Evolutionary conservation across 192 early-diverging fungal species (phyloP).

Genomic region (Bifiguratus adelaidae): DNA sequence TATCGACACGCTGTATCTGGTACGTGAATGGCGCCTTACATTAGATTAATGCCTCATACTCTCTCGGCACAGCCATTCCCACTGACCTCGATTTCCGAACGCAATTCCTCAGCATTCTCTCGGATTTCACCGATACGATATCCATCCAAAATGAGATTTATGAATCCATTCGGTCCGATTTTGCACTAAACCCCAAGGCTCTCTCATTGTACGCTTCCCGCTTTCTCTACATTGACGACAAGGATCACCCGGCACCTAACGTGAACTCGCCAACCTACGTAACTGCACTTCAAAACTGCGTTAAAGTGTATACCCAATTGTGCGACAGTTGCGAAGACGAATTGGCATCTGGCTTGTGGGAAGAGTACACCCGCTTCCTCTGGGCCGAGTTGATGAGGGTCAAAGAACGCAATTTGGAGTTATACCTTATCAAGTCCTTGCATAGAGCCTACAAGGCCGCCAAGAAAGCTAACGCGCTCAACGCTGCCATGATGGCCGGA

Average conservation of each 20-base stretch:
- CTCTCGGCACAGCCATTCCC: slow-evolving; percentile 37
- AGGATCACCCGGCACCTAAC: slow-evolving; percentile 31
- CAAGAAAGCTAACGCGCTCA: slow-evolving; percentile 36
- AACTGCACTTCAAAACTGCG: slow-evolving; percentile 14
- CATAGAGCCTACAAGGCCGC: slow-evolving; percentile 35
- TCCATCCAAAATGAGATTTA: slow-evolving; percentile 30
- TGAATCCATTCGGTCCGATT: slow-evolving; percentile 45
- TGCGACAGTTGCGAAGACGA: slow-evolving; percentile 18
- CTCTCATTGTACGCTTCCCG: slow-evolving; percentile 41
- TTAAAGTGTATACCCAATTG: slow-evolving; percentile 51
- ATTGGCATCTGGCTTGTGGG: slow-evolving; percentile 41
- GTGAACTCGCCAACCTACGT: slow-evolving; percentile 16
- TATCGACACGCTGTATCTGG: slow-evolving; percentile 72
- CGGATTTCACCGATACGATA: slow-evolving; percentile 37
- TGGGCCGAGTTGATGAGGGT: slow-evolving; percentile 22
- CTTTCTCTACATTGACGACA: slow-evolving; percentile 31
- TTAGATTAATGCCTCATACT: slow-evolving; percentile 1
- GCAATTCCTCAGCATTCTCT: slow-evolving; percentile 55
- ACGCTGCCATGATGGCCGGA: slow-evolving; percentile 26
- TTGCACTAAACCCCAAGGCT: slow-evolving; percentile 38
- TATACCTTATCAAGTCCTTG: slow-evolving; percentile 49
- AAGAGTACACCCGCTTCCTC: slow-evolving; percentile 53
- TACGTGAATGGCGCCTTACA: slow-evolving; percentile 4
- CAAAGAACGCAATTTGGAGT: slow-evolving; percentile 44
- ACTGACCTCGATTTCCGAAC: slow-evolving; percentile 63